Evolutionary conservation across 441 rosid genomes (phyloP).

Genomic region (Eugenia klotzschiana): DNA sequence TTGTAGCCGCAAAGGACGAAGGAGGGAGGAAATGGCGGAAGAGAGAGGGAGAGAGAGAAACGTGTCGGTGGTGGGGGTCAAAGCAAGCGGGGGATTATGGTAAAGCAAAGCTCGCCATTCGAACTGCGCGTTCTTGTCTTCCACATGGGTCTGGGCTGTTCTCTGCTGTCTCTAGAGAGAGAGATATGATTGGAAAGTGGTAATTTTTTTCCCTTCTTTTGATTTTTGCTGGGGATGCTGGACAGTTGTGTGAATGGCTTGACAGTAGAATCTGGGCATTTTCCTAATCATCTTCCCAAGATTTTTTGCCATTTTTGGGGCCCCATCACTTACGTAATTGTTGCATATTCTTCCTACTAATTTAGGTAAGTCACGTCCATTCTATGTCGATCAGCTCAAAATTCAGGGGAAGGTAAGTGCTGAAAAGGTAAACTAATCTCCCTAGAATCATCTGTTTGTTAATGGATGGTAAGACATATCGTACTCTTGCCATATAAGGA

Average conservation of each 20-base stretch:
- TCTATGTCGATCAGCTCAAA: neutral
- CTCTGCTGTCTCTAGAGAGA: neutral
- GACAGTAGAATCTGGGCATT: neutral
- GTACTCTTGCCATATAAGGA: neutral
- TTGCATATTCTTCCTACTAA: neutral
- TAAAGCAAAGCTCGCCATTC: neutral
- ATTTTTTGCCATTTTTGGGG: neutral
- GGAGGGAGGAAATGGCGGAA: neutral
- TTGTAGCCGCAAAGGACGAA: neutral
- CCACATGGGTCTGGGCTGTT: neutral
- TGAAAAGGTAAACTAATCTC: neutral
- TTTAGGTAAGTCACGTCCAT: neutral
- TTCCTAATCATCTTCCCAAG: neutral
- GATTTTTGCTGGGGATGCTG: neutral
- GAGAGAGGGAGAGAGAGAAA: neutral
- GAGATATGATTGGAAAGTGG: neutral
- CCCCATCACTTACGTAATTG: neutral
- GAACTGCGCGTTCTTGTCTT: neutral
- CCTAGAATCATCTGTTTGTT: neutral
- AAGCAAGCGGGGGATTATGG: neutral
- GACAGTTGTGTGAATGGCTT: neutral
- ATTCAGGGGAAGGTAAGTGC: neutral
- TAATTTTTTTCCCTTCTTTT: neutral
- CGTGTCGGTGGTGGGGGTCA: conserved; percentile 32
- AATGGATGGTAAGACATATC: neutral